These are phyloP conservation scores for Neoscytalidium dimidiatum DNA, from an alignment of 2,329 filamentous ascomycete genomes.

Conservation along the genomic window DNA sequence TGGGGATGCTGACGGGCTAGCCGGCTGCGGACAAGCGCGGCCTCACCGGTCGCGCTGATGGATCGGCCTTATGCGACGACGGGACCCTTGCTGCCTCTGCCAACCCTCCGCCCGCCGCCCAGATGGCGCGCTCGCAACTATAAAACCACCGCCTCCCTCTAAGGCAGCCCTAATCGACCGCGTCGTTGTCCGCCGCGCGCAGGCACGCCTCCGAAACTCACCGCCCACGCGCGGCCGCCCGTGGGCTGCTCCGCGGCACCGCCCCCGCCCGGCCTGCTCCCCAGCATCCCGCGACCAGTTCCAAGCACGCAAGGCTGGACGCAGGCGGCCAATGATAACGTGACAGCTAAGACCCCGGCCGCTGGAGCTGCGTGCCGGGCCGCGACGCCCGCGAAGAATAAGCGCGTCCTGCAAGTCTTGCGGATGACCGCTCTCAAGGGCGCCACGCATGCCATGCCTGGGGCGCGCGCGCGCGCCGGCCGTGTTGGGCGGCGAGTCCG, in stretches of 20 bases:
- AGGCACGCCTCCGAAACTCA: neutral
- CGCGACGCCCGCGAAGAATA: no score
- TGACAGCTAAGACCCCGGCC: neutral
- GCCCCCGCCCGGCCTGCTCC: neutral
- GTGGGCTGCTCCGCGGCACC: neutral
- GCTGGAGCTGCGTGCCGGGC: neutral
- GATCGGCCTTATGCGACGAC: neutral
- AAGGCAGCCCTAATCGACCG: neutral
- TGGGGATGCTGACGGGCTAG: neutral
- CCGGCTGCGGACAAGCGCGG: neutral
- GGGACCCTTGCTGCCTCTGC: neutral
- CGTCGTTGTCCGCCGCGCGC: neutral
- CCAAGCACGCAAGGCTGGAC: neutral
- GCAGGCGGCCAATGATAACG: neutral
- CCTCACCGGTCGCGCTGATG: slow-evolving; percentile 1
- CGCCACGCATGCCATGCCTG: no score
- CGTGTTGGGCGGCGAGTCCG: no score
- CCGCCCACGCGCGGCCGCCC: neutral
- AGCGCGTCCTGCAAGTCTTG: no score
- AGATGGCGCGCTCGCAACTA: neutral
- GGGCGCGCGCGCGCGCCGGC: no score
- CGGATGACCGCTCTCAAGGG: no score
- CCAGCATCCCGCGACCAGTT: no score
- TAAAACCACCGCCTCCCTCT: neutral
- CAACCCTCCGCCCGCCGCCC: neutral